Base-by-base conservation (phyloP, 1,139 yeast genomes). In the Hanseniaspora uvarum region DNA sequence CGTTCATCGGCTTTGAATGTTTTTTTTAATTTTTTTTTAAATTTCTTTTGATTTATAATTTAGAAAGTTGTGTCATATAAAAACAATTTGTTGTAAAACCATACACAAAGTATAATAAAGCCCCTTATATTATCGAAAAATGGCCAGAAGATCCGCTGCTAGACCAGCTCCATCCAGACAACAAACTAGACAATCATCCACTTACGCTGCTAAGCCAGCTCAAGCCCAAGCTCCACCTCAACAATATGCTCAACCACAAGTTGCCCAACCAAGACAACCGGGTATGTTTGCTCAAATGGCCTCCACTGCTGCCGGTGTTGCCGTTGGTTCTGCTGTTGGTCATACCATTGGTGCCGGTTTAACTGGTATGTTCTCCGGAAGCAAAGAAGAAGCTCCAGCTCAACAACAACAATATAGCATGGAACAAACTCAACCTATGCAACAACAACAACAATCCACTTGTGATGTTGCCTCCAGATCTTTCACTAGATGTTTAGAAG, bases 271-370 rank as follows among this genome's bases (percentile, higher is more conserved):
- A 54, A 78, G 73, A 67, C 86, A 80, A 68, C 97, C 98, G 53
- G 96, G 97, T 62, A 67, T 92, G 68, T 89, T 92, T 66, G 86
- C 94, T 57, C 95, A 92, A 72, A 92, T 92, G 97, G 97, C 97
- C 33, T 77, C 95, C 46, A 92, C 98, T 55, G 98, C 98, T 57
- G 98, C 97, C 54, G 98, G 98, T 79, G 98, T 92, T 38, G 98
- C 97, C 53, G 96, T 92, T 56, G 98, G 98, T 65, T 86, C 96
- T 56, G 83, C 97, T 59, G 81, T 89, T 57, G 98, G 98, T 58
- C 98, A 92, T 76, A 87, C 97, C 51, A 63, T 92, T 58, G 96
- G 97, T 71, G 95, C 95, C 57, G 97, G 97, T 64, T 74, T 92
- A 63, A 81, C 95, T 54, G 76, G 87, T 53, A 71, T 92, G 76